phyloP scores from a whole-genome alignment of 768 basidiomycete genomes.

The Lactarius trivialis region DNA sequence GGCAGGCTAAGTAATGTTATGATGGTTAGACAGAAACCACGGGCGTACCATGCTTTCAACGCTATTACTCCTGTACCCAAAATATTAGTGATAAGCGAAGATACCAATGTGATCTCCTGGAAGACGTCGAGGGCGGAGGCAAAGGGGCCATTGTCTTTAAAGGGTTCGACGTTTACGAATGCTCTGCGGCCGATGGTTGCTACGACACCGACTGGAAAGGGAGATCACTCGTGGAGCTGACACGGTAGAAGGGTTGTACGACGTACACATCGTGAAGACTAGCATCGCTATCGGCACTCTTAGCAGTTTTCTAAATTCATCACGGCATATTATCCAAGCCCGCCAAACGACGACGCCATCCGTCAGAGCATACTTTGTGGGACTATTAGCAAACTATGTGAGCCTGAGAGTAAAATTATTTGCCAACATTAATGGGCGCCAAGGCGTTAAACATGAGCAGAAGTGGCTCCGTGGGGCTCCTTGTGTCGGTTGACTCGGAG shows the following conservation, averaged over 20 bases:
- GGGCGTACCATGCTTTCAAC: not conserved
- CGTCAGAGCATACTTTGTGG: not conserved
- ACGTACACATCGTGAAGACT: not conserved
- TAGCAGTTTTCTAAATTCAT: not conserved
- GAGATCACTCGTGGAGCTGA: not conserved
- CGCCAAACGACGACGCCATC: not conserved
- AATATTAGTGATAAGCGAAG: not conserved
- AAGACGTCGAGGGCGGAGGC: too few species aligned
- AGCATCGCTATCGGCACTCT: not conserved
- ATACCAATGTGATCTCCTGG: not conserved
- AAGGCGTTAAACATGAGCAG: not conserved
- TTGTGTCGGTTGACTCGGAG: not conserved
- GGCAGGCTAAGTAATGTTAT: not conserved
- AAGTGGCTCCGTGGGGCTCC: not conserved
- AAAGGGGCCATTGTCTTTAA: too few species aligned
- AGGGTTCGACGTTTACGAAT: not conserved
- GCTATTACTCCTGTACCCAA: not conserved
- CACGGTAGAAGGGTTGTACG: too few species aligned
- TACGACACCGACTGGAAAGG: not conserved
- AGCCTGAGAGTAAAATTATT: too few species aligned
- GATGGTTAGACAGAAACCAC: not conserved
- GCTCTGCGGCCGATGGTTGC: not conserved
- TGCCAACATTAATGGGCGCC: not conserved
- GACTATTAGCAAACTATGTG: not conserved
- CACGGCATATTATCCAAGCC: constrained; percentile 1